phyloP scores from a whole-genome alignment of 139 green algal species.

The Nannochloris sp. region DNA sequence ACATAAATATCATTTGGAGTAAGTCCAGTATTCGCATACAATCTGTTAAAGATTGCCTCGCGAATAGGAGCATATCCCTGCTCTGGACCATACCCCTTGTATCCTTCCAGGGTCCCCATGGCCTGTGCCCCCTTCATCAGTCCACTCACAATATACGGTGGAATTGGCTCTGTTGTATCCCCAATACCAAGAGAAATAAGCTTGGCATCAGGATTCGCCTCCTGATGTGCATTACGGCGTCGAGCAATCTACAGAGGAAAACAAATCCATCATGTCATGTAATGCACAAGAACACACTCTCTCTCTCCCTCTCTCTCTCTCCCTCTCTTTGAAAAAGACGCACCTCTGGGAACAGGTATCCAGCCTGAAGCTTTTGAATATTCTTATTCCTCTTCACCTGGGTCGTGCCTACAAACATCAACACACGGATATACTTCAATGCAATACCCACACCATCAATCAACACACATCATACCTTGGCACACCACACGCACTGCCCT shows the following conservation, averaged over 20 bases:
- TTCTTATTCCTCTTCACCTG: constrained; percentile 83
- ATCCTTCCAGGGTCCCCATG: constrained; percentile 84
- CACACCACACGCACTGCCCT: too few relatives aligned
- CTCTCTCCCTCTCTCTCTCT: too few relatives aligned
- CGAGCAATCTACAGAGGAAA: constrained; percentile 69
- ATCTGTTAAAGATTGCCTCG: constrained; percentile 62
- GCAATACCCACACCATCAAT: too few relatives aligned
- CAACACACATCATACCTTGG: too few relatives aligned
- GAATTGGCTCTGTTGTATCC: constrained; percentile 98
- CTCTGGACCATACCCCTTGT: constrained; percentile 95
- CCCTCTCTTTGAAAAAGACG: neutral
- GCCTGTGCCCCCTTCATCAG: constrained; percentile 71
- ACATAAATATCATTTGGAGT: constrained; percentile 88
- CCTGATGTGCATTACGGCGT: constrained; percentile 81
- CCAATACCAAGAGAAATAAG: constrained; percentile 97
- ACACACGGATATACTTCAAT: neutral
- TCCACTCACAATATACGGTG: constrained; percentile 69
- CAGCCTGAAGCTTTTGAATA: constrained; percentile 94
- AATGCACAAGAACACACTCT: too few relatives aligned
- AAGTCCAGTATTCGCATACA: constrained; percentile 67
- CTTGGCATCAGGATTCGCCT: constrained; percentile 84
- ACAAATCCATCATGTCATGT: neutral
- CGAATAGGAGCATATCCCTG: constrained; percentile 76
- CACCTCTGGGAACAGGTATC: constrained; percentile 98
- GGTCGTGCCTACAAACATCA: constrained; percentile 16